These are phyloP conservation scores for Botryotinia globosa DNA, from an alignment of 2,329 filamentous ascomycete species.

Conservation along the genomic window DNA sequence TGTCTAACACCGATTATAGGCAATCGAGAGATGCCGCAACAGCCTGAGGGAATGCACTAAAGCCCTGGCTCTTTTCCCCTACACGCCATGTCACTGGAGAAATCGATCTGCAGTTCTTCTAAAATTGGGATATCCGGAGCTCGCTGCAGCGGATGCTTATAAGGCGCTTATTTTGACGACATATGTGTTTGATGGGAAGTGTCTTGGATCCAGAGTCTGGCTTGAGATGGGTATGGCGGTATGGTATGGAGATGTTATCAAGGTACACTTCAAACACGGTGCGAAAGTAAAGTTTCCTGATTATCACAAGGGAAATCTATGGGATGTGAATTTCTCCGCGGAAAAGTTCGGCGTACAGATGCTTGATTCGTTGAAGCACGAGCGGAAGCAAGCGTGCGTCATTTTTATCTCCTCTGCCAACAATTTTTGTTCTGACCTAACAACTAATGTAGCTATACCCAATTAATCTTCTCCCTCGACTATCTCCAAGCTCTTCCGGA, in stretches of 20 bases:
- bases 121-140: conserved; percentile 21
- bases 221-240: not conserved
- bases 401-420: too few species aligned
- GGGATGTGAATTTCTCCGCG: not conserved
- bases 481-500: not conserved
- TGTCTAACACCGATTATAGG: not conserved
- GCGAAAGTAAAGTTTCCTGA: not conserved
- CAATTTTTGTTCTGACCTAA: not conserved
- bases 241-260: not conserved
- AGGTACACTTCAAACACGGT: not conserved
- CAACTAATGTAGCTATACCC: not conserved
- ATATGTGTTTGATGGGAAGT: conserved; percentile 6
- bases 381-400: not conserved
- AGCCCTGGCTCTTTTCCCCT: not conserved
- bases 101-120: conserved; percentile 10
- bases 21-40: not conserved
- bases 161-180: conserved; percentile 20
- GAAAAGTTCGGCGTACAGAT: not conserved
- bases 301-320: not conserved
- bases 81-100: conserved; percentile 12
- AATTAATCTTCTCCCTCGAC: not conserved
- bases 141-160: conserved; percentile 23
- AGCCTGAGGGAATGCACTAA: not conserved
- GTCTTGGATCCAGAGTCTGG: not conserved
- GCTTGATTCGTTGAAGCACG: not conserved